Evolutionary conservation across 345 rosid species (phyloP).

Genomic region (Aquilaria yunnanensis): DNA sequence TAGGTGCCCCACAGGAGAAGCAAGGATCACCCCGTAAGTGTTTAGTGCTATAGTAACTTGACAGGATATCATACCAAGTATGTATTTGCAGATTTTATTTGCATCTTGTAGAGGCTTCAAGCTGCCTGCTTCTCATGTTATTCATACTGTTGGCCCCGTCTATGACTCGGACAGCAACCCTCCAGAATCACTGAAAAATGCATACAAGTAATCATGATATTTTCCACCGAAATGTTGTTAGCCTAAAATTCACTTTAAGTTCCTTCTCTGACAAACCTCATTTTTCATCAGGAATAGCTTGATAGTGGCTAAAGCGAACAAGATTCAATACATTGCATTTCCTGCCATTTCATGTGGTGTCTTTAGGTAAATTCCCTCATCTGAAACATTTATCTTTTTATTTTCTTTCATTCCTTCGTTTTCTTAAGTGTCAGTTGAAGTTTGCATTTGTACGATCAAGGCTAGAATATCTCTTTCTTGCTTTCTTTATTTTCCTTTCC

Average conservation of each 20-base stretch:
- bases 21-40: constrained; percentile 71
- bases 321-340: constrained; percentile 67
- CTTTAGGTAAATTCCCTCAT: constrained; percentile 35
- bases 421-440: too few species aligned
- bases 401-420: not conserved
- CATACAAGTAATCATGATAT: constrained; percentile 44
- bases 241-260: not conserved
- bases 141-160: constrained; percentile 83
- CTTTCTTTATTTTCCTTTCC: not conserved
- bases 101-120: constrained; percentile 59
- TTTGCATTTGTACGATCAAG: too few species aligned
- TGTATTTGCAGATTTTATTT: not conserved
- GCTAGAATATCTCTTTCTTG: too few species aligned
- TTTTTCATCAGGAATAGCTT: constrained; percentile 56
- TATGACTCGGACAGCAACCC: constrained; percentile 49
- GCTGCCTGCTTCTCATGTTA: constrained; percentile 66
- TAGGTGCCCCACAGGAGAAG: constrained; percentile 84
- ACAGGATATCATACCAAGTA: not conserved
- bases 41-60: not conserved
- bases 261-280: constrained; percentile 6
- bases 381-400: not conserved
- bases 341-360: constrained; percentile 87
- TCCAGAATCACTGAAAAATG: constrained; percentile 38
- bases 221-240: not conserved
- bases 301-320: constrained; percentile 60